Evolutionary conservation across 768 basidiomycete species (phyloP).

Genomic region (Suillus decipiens): DNA sequence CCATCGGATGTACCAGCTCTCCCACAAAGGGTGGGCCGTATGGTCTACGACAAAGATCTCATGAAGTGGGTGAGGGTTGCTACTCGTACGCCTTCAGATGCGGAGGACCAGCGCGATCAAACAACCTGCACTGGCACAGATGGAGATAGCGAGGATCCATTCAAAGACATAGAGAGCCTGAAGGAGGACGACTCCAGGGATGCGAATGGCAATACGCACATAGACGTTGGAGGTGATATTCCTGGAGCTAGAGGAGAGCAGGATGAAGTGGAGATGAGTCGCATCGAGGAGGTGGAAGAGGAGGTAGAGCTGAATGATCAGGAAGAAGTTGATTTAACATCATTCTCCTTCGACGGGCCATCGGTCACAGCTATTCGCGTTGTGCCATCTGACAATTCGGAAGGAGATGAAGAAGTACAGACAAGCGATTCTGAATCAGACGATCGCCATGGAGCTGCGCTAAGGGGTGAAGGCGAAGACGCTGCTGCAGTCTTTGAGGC

Average conservation of each 20-base stretch:
- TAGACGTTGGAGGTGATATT: conserved; percentile 9
- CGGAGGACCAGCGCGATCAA: conserved; percentile 33
- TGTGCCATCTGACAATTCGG: conserved; percentile 41
- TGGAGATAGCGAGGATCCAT: conserved; percentile 82
- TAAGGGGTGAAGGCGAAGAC: conserved; percentile 12
- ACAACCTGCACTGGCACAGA: conserved; percentile 29
- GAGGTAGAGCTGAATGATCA: conserved; percentile 49
- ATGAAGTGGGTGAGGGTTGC: conserved; percentile 85
- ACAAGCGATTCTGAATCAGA: conserved; percentile 44
- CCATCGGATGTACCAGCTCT: conserved; percentile 76
- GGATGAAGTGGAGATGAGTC: conserved; percentile 27
- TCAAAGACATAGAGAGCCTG: conserved; percentile 88
- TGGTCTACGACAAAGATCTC: conserved; percentile 81
- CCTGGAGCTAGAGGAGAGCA: conserved; percentile 17
- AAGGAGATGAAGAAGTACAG: conserved; percentile 37
- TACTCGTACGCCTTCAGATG: conserved; percentile 33
- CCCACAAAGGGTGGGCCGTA: conserved; percentile 80
- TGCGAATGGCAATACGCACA: conserved; percentile 8
- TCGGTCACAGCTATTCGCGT: conserved; percentile 53
- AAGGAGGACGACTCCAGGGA: conserved; percentile 54
- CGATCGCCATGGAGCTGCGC: conserved; percentile 21
- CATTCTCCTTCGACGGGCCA: conserved; percentile 71
- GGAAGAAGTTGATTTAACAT: conserved; percentile 67
- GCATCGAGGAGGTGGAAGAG: conserved; percentile 51
- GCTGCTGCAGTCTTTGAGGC: conserved; percentile 24